A percentile compares a stretch with the other conserved stretches of the same genome.
Evolutionary conservation across 2,329 filamentous ascomycete species (phyloP).

Genomic region (Penicillium griseofulvum): DNA sequence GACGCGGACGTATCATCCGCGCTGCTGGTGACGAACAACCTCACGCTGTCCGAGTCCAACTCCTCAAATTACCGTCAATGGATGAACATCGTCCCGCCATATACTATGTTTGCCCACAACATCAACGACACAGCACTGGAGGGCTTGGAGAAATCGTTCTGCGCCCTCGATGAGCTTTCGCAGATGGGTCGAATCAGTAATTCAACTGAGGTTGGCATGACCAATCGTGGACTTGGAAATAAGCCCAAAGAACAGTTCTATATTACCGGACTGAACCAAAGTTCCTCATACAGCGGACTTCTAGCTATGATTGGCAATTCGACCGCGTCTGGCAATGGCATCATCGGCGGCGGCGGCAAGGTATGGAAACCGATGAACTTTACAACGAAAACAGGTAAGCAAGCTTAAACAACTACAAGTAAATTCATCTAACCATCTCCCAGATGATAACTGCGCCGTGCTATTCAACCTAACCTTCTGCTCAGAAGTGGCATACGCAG

Average conservation of each 20-base stretch:
- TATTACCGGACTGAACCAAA: slow-evolving; percentile 69
- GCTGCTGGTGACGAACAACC: slow-evolving; percentile 72
- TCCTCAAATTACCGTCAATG: slow-evolving; percentile 53
- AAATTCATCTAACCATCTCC: neutral
- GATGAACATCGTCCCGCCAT: slow-evolving; percentile 63
- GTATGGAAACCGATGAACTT: slow-evolving; percentile 74
- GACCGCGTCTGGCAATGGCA: slow-evolving; percentile 53
- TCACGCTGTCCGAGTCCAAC: slow-evolving; percentile 51
- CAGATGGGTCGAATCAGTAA: slow-evolving; percentile 62
- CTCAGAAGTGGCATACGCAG: slow-evolving; percentile 82
- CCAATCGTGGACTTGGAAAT: slow-evolving; percentile 62
- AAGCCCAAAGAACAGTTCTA: slow-evolving; percentile 87
- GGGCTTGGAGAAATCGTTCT: slow-evolving; percentile 77
- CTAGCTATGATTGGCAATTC: slow-evolving; percentile 62
- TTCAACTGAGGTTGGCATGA: slow-evolving; percentile 63
- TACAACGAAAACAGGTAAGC: slow-evolving; percentile 70
- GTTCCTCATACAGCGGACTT: slow-evolving; percentile 69
- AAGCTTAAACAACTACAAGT: neutral
- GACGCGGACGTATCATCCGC: slow-evolving; percentile 80
- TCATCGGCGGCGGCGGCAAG: slow-evolving; percentile 68
- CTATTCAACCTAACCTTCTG: slow-evolving; percentile 88
- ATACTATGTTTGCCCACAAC: slow-evolving; percentile 72
- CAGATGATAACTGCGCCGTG: slow-evolving; percentile 78
- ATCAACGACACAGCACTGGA: slow-evolving; percentile 57
- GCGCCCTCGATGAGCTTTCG: slow-evolving; percentile 68